A percentile compares a stretch with the other conserved stretches of the same genome.
Conservation (phyloP, 208 protist species). For the Acanthamoeba rhysodes region DNA sequence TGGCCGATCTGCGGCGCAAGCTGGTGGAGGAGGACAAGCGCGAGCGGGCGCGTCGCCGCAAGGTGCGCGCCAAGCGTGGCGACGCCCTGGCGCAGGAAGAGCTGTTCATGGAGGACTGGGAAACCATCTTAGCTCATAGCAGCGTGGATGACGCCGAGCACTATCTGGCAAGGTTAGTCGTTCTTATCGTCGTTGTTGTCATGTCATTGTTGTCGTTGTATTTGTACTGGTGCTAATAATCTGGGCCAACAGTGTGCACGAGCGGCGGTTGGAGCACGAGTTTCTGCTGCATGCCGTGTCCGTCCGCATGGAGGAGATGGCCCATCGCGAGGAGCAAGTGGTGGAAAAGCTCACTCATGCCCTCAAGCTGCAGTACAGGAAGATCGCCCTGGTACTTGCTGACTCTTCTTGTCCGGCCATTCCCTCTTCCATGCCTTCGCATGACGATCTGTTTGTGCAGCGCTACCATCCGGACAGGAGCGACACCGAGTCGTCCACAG, state of each 20-base stretch:
- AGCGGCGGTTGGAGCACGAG: slow-evolving; percentile 9
- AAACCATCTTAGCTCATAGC: neutral
- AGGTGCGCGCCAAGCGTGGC: slow-evolving; percentile 15
- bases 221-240: neutral
- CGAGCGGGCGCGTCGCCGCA: slow-evolving; percentile 2
- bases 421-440: neutral
- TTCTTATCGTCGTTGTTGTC: neutral
- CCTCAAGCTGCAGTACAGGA: neutral
- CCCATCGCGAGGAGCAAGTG: neutral
- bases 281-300: neutral
- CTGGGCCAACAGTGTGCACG: neutral
- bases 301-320: neutral
- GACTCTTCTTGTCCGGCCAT: neutral
- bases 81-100: neutral
- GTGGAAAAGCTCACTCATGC: neutral
- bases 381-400: neutral
- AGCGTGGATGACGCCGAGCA: neutral
- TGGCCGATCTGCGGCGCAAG: slow-evolving; percentile 39
- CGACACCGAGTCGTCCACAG: neutral
- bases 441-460: neutral
- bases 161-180: neutral
- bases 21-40: slow-evolving; percentile 35
- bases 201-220: neutral
- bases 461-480: slow-evolving; percentile 13
- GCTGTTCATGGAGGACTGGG: slow-evolving; percentile 42